Percentiles rank a stretch among this genome's conserved stretches.
These are phyloP conservation scores for Phytophthora vignae DNA, from an alignment of 352 stramenopile species.

Conservation along the genomic window DNA sequence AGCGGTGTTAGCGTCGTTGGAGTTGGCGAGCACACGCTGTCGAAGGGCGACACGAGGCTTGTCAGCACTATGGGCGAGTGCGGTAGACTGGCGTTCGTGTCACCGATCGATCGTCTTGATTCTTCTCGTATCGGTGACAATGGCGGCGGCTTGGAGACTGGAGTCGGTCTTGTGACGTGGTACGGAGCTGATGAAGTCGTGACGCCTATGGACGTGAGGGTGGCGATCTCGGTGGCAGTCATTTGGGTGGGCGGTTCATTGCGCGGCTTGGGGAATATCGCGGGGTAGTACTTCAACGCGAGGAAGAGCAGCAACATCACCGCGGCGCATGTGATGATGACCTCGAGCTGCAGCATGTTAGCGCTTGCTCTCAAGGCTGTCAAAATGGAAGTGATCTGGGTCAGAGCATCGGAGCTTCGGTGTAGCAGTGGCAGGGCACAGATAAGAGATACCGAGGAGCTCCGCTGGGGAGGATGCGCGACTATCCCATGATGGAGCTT, in stretches of 20 bases:
- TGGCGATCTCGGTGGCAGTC: constrained; percentile 1
- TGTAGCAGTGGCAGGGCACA: neutral
- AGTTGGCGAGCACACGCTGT: constrained; percentile 22
- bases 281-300: constrained; percentile 19
- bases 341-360: constrained; percentile 17
- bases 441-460: constrained; percentile 15
- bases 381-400: constrained; percentile 7
- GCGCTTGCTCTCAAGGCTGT: constrained; percentile 6
- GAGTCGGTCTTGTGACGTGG: constrained; percentile 15
- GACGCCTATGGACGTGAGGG: constrained; percentile 3
- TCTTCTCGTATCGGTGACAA: constrained; percentile 36
- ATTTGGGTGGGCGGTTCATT: constrained; percentile 2
- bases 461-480: constrained; percentile 11
- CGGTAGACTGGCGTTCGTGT: constrained; percentile 1
- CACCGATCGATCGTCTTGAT: constrained; percentile 10
- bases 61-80: constrained; percentile 33
- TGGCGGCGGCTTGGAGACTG: constrained; percentile 7
- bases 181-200: constrained; percentile 14
- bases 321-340: constrained; percentile 18
- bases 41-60: constrained; percentile 35
- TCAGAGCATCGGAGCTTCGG: neutral
- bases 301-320: constrained; percentile 30
- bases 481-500: constrained; percentile 18
- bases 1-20: constrained; percentile 10
- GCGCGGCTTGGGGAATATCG: constrained; percentile 8